phyloP scores from a whole-genome alignment of 345 rosid genomes.

The Iberis pinnata region DNA sequence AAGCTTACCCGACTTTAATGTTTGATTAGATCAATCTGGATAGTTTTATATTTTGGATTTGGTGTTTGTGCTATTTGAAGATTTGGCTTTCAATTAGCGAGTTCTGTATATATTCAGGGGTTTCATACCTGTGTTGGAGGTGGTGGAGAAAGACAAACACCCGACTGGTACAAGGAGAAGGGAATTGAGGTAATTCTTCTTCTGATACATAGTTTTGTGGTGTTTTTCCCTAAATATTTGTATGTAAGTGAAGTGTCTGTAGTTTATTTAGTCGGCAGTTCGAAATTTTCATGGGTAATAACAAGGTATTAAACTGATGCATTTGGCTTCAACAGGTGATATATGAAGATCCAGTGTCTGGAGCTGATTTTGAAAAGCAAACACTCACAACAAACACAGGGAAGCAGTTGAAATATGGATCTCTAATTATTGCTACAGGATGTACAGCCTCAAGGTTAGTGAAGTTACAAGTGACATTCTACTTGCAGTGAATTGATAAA shows the following conservation, averaged over 20 bases:
- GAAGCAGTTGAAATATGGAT: conserved; percentile 80
- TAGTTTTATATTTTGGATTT: not conserved
- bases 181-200: conserved; percentile 70
- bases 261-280: not conserved
- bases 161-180: conserved; percentile 92
- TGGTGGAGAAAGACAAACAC: conserved; percentile 92
- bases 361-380: conserved; percentile 72
- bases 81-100: not conserved
- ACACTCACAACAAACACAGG: conserved; percentile 72
- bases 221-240: not conserved
- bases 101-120: conserved; percentile 40
- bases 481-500: not conserved
- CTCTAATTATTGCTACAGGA: conserved; percentile 84
- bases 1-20: conserved; percentile 33
- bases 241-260: not conserved
- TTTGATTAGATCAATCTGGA: no score
- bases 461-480: not conserved
- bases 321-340: conserved; percentile 42
- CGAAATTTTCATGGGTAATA: not conserved
- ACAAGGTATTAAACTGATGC: not conserved
- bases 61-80: not conserved
- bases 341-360: conserved; percentile 75
- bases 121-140: conserved; percentile 98
- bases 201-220: conserved; percentile 5
- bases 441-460: conserved; percentile 82